Evolutionary conservation across 1,139 yeast genomes (phyloP), one percentile per base, ranked within the genome.

Genomic region (Pichia sp.): DNA sequence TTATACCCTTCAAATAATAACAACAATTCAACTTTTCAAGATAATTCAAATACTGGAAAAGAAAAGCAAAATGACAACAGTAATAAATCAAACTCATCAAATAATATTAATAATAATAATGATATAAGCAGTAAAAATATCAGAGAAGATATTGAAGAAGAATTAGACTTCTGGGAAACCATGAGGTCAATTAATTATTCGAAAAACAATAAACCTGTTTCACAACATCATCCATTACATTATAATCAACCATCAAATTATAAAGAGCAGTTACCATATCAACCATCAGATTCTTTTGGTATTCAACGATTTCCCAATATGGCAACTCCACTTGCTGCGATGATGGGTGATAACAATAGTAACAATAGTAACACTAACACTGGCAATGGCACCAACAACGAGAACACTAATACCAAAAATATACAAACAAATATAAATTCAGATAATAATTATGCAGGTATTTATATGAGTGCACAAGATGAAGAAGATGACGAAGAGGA

Each of bases 161-260:
- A 81, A 19, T 60, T 79, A 38, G 89, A 83, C 63, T 84, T 83
- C 62, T 83, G 88, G 87, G 89, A 84, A 59, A 79, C 82, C 2
- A 75, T 84, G 77, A 73, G 85, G 53, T 74, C 81, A 33, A 65
- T 83, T 34, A 68, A 76, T 5, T 71, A 68, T 61, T 72, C 63
- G 33, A 59, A 62, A 45, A 49, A 36, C 10, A 53, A 44, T 22
- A 63, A 55, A 45, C 72, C 80, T 1, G 78, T 75, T 0, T 73
- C 80, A 0, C 77, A 73, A 47, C 80, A 76, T 54, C 81, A 76
- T 59, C 81, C 80, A 0, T 61, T 74, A 33, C 80, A 75, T 57
- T 68, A 73, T 56, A 55, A 60, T 41, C 65, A 62, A 41, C 61
- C 64, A 8, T 58, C 65, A 9, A 55, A 53, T 13, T 55, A 49